Base-by-base conservation (phyloP, 1,284 basidiomycete genomes). In the Uromyces viciae-fabae region DNA sequence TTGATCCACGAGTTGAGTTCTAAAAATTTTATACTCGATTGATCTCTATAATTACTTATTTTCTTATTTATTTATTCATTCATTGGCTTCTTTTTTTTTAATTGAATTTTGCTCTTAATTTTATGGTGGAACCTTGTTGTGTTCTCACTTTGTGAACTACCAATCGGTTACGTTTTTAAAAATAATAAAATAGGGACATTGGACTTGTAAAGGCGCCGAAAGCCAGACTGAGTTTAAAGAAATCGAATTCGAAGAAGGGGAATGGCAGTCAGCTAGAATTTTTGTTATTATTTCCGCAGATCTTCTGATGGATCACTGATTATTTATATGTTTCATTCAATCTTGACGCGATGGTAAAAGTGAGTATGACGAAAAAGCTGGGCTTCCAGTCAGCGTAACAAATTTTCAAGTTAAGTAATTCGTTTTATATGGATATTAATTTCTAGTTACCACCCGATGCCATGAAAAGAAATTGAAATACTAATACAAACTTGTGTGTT, bases 161-260 rank as follows among this genome's bases (percentile, higher is more conserved):
- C 22, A 22, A 49, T 49, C 46, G 22, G 46, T 49, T 22, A 49
- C 46, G 11, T 11, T 49, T 49, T 66, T 19, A 66, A 22, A 66
- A 66, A 66, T 8, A 66, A 7, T 17, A 2, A 68, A 71, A 71
- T 7, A 79, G 77, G 77, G 77, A 33, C n/a, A 42, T 22, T 79
- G 77, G 77, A 42, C 19, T 31, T 79, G 77, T 56, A 71, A 72
- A 62, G 77, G 68, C 0, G 36, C n/a, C 56, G 77, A 73, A 31
- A 79, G 62, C 17, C n/a, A 56, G 25, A 79, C 64, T 46, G 56
- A 56, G 36, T 79, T 79, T 40, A 60, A 46, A 46, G 68, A 56
- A 19, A 72, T 79, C n/a, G 77, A 79, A 69, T 79, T 79, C 46
- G 77, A 79, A 19, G 77, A 79, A 3, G 77, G 77, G 36, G 77